Conservation (phyloP, 345 rosid genomes). For the Angophora floribunda region DNA sequence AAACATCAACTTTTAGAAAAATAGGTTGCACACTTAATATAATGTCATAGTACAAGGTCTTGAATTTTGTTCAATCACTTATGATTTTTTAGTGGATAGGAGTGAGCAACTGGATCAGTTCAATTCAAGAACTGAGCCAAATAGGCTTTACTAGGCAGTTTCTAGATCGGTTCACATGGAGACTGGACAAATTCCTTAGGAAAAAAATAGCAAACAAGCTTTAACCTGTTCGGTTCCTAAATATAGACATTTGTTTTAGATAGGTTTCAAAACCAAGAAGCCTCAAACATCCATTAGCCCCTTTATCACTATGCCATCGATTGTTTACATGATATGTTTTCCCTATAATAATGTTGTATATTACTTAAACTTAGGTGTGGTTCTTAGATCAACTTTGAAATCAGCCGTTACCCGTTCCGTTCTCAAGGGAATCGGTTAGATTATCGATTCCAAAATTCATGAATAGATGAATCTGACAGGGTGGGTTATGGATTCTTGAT, state of each 20-base stretch:
- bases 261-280: no score
- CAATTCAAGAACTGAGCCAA: neutral
- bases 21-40: neutral
- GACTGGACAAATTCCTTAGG: neutral
- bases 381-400: neutral
- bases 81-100: neutral
- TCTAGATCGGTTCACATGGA: neutral
- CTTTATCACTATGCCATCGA: neutral
- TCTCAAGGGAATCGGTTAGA: neutral
- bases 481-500: neutral
- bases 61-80: neutral
- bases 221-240: neutral
- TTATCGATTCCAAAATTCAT: no score
- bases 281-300: no score
- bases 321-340: neutral
- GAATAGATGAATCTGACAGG: neutral
- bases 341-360: neutral
- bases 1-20: neutral
- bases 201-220: neutral
- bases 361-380: neutral
- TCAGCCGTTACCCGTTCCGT: neutral
- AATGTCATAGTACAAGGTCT: neutral
- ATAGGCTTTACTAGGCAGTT: neutral
- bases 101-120: neutral
- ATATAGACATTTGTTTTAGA: no score